Conservation (phyloP, 208 protist genomes). For the Acanthamoeba triangularis region DNA sequence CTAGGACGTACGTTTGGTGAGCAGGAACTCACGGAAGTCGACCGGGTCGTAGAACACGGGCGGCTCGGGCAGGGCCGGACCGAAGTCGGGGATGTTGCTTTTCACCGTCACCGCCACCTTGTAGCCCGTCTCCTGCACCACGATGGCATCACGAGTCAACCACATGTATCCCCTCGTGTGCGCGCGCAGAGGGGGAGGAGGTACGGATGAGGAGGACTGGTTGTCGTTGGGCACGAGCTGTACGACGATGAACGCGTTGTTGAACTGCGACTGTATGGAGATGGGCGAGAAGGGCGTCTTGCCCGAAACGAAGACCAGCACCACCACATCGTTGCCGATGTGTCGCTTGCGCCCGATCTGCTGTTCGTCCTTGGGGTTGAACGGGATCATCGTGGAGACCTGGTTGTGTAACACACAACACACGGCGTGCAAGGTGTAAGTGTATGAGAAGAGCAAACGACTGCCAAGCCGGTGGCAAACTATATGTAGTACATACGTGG, state of each 20-base stretch:
- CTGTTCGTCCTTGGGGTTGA: conserved; percentile 58
- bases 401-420: not conserved
- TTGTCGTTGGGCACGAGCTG: conserved; percentile 8
- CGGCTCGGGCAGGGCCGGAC: conserved; percentile 9
- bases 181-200: not conserved
- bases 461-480: not conserved
- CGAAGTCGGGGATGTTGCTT: conserved; percentile 63
- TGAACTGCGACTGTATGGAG: conserved; percentile 63
- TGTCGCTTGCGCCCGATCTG: conserved; percentile 69
- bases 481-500: not conserved
- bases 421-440: no score
- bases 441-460: not conserved
- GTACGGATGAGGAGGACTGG: not conserved
- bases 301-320: conserved; percentile 56
- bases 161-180: no score
- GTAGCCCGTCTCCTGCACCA: conserved; percentile 17
- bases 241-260: conserved; percentile 64
- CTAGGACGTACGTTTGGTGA: conserved; percentile 39
- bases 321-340: conserved; percentile 64
- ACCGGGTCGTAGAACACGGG: conserved; percentile 30
- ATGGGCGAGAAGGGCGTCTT: conserved; percentile 68
- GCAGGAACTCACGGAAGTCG: conserved; percentile 61
- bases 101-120: conserved; percentile 60
- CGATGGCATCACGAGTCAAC: not conserved
- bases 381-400: conserved; percentile 53